A percentile compares a stretch with the other conserved stretches of the same genome.
These are phyloP conservation scores for Malassezia cuniculi DNA, from an alignment of 1,284 basidiomycete species.

Conservation along the genomic window DNA sequence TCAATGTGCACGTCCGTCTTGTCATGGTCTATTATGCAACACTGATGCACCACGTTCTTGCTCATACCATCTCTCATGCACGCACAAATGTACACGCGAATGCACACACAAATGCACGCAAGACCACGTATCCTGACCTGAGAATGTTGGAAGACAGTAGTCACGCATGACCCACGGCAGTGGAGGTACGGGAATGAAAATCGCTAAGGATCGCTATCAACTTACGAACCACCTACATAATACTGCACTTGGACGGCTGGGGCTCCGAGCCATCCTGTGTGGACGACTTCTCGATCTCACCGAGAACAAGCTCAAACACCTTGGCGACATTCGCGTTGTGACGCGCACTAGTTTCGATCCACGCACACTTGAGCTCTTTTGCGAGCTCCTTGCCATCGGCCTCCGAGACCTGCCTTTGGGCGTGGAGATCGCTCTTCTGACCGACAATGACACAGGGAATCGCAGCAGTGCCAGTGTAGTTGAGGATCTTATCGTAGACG, in stretches of 20 bases:
- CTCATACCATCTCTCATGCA: no score
- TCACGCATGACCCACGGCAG: no score
- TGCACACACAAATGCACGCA: no score
- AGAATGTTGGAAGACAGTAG: no score
- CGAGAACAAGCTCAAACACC: constrained; percentile 40
- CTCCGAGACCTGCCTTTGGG: constrained; percentile 52
- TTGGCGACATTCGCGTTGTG: constrained; percentile 43
- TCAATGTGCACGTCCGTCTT: no score
- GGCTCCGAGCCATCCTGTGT: constrained; percentile 32
- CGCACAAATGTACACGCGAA: no score
- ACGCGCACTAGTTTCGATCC: constrained; percentile 40
- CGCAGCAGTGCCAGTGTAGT: constrained; percentile 75
- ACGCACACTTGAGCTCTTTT: constrained; percentile 31
- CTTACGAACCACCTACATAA: no score
- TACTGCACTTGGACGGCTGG: constrained; percentile 33
- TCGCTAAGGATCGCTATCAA: no score
- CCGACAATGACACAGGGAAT: constrained; percentile 94
- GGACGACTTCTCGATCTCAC: constrained; percentile 35
- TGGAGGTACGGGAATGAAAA: no score
- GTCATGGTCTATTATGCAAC: no score
- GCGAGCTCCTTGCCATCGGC: constrained; percentile 41
- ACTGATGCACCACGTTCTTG: no score
- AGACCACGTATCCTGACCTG: no score
- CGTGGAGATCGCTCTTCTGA: constrained; percentile 74
- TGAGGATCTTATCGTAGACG: constrained; percentile 91